A percentile compares a stretch with the other conserved stretches of the same genome.
Evolutionary conservation across 345 rosid species (phyloP).

Genomic region (Brassica juncea): DNA sequence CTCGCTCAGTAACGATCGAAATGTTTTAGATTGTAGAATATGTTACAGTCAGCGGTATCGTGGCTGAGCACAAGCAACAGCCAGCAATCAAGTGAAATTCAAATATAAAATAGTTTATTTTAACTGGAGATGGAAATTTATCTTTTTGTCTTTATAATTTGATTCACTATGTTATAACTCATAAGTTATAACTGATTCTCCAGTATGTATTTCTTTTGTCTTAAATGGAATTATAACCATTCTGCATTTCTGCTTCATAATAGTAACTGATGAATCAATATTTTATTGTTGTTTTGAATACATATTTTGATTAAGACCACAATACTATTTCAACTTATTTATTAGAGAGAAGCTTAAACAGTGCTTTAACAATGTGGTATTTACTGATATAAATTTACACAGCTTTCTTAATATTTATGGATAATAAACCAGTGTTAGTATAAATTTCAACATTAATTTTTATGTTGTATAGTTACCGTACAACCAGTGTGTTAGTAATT

Average conservation of each 20-base stretch:
- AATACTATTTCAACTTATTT: not conserved
- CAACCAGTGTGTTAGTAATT: too few relatives aligned
- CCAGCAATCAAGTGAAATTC: not conserved
- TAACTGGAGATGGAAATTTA: not conserved
- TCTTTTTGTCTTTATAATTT: not conserved
- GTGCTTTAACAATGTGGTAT: too few relatives aligned
- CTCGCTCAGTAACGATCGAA: slow-evolving; percentile 42
- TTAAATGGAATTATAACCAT: not conserved
- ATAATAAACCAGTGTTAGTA: too few relatives aligned
- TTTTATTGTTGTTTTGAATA: not conserved
- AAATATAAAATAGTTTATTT: not conserved
- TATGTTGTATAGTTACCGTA: too few relatives aligned
- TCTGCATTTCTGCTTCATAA: not conserved
- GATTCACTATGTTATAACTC: not conserved
- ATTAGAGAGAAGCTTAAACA: too few relatives aligned
- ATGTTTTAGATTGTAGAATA: not conserved
- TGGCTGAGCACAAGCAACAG: slow-evolving; percentile 2
- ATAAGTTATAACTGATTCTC: not conserved
- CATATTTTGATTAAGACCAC: not conserved
- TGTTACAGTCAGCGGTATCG: not conserved
- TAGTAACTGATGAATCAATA: not conserved
- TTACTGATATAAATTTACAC: too few relatives aligned
- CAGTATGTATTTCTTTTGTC: not conserved
- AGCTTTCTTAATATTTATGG: too few relatives aligned
- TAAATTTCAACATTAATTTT: too few relatives aligned